Conservation (phyloP, 2,329 filamentous ascomycete genomes). For the Fusarium annulatum region DNA sequence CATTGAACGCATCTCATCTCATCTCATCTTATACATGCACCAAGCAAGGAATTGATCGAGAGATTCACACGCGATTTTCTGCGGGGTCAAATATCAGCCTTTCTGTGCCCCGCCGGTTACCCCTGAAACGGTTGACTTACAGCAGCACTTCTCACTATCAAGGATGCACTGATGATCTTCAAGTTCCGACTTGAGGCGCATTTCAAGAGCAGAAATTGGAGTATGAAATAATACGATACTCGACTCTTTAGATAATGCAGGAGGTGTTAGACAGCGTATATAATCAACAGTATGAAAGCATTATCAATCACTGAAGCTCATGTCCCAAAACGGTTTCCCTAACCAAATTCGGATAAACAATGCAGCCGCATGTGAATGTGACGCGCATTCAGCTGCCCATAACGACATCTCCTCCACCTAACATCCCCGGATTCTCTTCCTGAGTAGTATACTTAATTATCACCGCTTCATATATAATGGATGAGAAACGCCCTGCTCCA, state of each 20-base stretch:
- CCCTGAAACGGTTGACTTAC: conserved; percentile 20
- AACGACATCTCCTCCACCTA: conserved; percentile 29
- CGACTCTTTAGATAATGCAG: not conserved
- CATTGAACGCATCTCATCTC: not conserved
- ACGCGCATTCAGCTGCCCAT: conserved; percentile 22
- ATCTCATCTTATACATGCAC: not conserved
- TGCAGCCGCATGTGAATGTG: conserved; percentile 30
- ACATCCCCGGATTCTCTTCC: conserved; percentile 10
- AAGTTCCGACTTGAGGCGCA: not conserved
- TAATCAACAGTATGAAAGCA: not conserved
- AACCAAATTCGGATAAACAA: conserved; percentile 31
- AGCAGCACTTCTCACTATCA: not conserved
- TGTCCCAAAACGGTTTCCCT: conserved; percentile 10
- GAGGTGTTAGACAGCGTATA: not conserved
- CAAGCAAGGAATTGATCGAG: conserved; percentile 11
- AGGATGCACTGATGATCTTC: not conserved
- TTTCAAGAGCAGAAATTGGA: not conserved
- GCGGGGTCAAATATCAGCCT: conserved; percentile 16
- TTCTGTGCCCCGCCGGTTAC: conserved; percentile 6
- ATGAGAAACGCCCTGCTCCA: conserved; percentile 45
- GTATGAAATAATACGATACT: not conserved
- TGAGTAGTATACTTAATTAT: not conserved
- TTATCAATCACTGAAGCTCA: not conserved
- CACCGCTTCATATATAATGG: conserved; percentile 40
- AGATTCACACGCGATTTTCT: conserved; percentile 20